Evolutionary conservation across 208 protist genomes (phyloP), one percentile per base, ranked within the genome.

Genomic region (Strigomonas culicis): DNA sequence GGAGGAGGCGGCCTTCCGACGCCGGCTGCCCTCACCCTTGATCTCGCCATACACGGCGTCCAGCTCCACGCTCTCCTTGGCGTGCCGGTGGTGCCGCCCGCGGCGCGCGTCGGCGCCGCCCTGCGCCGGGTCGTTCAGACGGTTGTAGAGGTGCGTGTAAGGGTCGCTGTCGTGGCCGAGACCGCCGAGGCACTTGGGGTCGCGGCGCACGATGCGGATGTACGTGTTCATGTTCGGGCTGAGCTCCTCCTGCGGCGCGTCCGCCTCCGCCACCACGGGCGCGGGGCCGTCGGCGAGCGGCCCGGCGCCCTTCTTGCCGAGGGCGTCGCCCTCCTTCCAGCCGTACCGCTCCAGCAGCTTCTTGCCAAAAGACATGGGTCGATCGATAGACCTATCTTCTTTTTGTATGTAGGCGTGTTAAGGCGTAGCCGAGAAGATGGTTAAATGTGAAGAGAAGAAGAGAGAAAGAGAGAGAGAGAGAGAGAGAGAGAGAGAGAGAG

Each of bases 311-410:
- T 90, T 78, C 63, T 86, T 90, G n/a, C 89, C 89, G 6, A 95
- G 78, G 27, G 85, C 89, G 70, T 88, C 75, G 43, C 89, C 89
- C 46, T 92, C 81, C 66, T 88, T 89, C 86, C 89, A 95, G 58
- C 89, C 86, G 59, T 86, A 82, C 61, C 84, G 86, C 68, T 88
- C 81, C 74, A 95, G 65, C 82, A 93, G 86, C 55, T 84, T 84
- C 70, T 87, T 88, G 1, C 86, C 89, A 2, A 82, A 50, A 10
- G n/a, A n/a, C n/a, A n/a, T n/a, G n/a, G n/a, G n/a, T 55, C 17
- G 50, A 8, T 3, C 34, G 46, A 53, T 15, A 60, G 53, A 25
- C 34, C 58, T 31, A 28, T 21, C 11, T 30, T 67, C 44, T 56
- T 0, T 30, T 24, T 68, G n/a, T 55, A 19, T 55, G 39, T 17